A percentile compares a stretch with the other conserved stretches of the same genome.
Conservation (phyloP, 2,329 filamentous ascomycete genomes). For the Colletotrichum sansevieriae region DNA sequence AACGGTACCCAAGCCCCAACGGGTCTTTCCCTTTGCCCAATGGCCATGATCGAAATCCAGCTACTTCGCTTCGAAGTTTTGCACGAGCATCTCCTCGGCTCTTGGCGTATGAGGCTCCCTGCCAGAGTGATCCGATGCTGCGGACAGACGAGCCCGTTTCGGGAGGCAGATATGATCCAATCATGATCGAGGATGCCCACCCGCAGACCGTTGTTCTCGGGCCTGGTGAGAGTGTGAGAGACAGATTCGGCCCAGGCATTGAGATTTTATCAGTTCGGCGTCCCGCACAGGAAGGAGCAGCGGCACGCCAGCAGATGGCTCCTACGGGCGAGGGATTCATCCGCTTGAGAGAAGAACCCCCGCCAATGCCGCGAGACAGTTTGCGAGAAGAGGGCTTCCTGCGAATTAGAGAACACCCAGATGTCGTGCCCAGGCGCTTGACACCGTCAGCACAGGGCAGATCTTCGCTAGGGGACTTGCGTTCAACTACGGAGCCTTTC, state of each 20-base stretch:
- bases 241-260: conserved; percentile 36
- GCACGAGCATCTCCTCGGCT: conserved; percentile 42
- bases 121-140: neutral
- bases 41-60: conserved; percentile 8
- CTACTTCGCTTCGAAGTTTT: conserved; percentile 8
- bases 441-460: neutral
- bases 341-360: conserved; percentile 29
- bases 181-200: conserved; percentile 54
- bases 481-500: neutral
- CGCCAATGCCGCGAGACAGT: conserved; percentile 8
- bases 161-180: conserved; percentile 50
- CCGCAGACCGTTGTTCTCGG: conserved; percentile 41
- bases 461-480: neutral
- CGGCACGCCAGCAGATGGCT: neutral
- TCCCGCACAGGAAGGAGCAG: conserved; percentile 22
- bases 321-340: conserved; percentile 35
- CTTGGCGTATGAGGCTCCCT: conserved; percentile 34
- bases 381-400: conserved; percentile 37
- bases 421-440: neutral
- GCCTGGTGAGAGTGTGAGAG: conserved; percentile 52
- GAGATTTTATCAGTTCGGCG: conserved; percentile 40
- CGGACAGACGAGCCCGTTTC: conserved; percentile 4
- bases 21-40: conserved; percentile 7
- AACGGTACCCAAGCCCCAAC: conserved; percentile 9
- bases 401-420: conserved; percentile 29